Percentiles rank a stretch among this genome's conserved stretches.
Conservation (phyloP, 352 stramenopile genomes). For the Globisporangium nagaii region DNA sequence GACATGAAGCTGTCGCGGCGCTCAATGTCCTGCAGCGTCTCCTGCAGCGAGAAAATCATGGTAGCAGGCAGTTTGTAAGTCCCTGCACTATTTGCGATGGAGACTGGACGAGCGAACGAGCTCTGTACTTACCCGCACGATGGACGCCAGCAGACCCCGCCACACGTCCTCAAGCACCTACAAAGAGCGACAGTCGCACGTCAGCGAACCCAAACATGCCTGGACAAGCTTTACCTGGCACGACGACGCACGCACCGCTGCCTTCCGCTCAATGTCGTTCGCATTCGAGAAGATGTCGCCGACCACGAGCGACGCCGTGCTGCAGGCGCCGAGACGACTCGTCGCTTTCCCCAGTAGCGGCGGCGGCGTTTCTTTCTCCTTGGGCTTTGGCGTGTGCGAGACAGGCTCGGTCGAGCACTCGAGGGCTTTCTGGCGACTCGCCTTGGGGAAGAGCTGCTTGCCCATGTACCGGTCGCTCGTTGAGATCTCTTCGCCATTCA, state of each 20-base stretch:
- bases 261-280: conserved; percentile 51
- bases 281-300: conserved; percentile 43
- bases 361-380: conserved; percentile 16
- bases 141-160: conserved; percentile 36
- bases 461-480: conserved; percentile 33
- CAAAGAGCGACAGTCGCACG: too few relatives aligned
- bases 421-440: conserved; percentile 1
- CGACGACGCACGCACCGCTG: conserved; percentile 26
- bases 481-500: conserved; percentile 67
- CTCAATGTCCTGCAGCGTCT: conserved; percentile 68
- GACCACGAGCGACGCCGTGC: conserved; percentile 17
- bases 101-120: too few relatives aligned
- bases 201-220: too few relatives aligned
- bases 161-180: conserved; percentile 57
- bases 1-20: conserved; percentile 59
- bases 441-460: conserved; percentile 53
- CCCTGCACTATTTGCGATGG: too few relatives aligned
- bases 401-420: conserved; percentile 5
- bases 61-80: too few relatives aligned
- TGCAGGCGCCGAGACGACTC: not conserved
- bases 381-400: conserved; percentile 4
- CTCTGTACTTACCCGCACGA: conserved; percentile 57
- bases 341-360: not conserved
- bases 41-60: conserved; percentile 15
- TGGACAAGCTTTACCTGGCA: too few relatives aligned